Evolutionary conservation across 2,329 filamentous ascomycete genomes (phyloP).

Genomic region (Orbilia ellipsospora): DNA sequence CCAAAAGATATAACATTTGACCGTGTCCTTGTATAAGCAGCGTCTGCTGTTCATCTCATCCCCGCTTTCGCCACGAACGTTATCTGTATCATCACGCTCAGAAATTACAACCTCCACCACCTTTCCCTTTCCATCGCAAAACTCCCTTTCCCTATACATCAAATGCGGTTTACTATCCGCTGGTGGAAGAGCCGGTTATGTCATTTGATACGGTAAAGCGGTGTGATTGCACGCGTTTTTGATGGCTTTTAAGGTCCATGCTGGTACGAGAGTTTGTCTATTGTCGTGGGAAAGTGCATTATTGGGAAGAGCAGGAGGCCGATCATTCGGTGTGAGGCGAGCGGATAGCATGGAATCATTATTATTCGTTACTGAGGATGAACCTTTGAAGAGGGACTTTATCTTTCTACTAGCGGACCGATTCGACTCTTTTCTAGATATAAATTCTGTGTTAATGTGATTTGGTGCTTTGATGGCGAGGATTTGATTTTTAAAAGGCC

Average conservation of each 20-base stretch:
- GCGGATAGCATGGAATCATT: too few relatives aligned
- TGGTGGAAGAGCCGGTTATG: neutral
- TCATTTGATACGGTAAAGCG: constrained; percentile 1
- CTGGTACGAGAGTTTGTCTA: neutral
- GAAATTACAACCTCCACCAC: neutral
- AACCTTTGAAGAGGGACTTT: too few relatives aligned
- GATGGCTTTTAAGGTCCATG: constrained; percentile 1
- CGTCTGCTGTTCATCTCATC: neutral
- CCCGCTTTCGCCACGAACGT: neutral
- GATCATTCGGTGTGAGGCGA: too few relatives aligned
- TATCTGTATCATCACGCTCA: neutral
- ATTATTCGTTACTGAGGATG: too few relatives aligned
- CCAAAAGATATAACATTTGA: constrained; percentile 14
- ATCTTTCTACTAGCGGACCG: too few relatives aligned
- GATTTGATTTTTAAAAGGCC: too few relatives aligned
- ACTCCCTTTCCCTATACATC: constrained; percentile 1
- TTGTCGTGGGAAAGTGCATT: too few relatives aligned
- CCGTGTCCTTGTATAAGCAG: constrained; percentile 3
- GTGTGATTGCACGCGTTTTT: neutral
- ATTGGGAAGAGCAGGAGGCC: too few relatives aligned
- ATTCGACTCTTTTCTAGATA: too few relatives aligned
- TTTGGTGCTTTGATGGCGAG: too few relatives aligned
- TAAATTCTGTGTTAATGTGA: too few relatives aligned
- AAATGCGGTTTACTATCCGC: neutral
- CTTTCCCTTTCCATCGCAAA: constrained; percentile 3